phyloP scores from a whole-genome alignment of 768 basidiomycete species.

The Termitomyces sp. region DNA sequence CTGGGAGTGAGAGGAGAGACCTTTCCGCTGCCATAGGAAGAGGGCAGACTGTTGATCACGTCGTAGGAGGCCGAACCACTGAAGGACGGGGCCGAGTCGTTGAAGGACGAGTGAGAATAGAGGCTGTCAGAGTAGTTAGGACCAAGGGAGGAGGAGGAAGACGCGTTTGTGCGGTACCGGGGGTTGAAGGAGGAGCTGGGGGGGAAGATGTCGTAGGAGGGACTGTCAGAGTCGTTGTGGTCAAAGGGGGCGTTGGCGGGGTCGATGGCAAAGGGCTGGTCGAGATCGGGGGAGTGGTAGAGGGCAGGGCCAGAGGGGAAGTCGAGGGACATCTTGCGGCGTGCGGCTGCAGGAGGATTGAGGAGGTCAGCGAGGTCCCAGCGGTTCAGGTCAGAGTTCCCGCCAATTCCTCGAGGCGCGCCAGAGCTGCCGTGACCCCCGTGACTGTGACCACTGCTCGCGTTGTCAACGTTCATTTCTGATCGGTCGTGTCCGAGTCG shows the following conservation, averaged over 20 bases:
- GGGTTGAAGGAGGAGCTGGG: slow-evolving; percentile 45
- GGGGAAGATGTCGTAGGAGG: slow-evolving; percentile 65
- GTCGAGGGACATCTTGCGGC: slow-evolving; percentile 55
- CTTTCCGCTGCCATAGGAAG: slow-evolving; percentile 71
- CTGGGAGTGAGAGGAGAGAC: slow-evolving; percentile 73
- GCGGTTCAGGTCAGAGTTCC: slow-evolving; percentile 33
- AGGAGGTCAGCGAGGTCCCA: slow-evolving; percentile 47
- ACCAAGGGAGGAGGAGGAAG: slow-evolving; percentile 69
- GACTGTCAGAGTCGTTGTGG: slow-evolving; percentile 49
- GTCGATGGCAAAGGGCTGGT: slow-evolving; percentile 49
- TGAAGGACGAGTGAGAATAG: slow-evolving; percentile 59
- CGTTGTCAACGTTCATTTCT: slow-evolving; percentile 38
- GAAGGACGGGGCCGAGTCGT: slow-evolving; percentile 60
- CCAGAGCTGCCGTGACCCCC: slow-evolving; percentile 21
- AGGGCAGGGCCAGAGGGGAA: slow-evolving; percentile 40
- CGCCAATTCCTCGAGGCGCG: slow-evolving; percentile 35
- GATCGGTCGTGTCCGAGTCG: slow-evolving; percentile 57
- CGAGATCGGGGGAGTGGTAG: slow-evolving; percentile 57
- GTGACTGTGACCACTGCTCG: slow-evolving; percentile 22
- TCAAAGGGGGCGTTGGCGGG: slow-evolving; percentile 44
- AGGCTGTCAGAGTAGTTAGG: slow-evolving; percentile 56
- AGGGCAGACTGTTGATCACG: slow-evolving; percentile 59
- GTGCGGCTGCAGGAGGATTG: slow-evolving; percentile 33
- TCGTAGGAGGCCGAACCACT: slow-evolving; percentile 59
- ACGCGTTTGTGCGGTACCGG: slow-evolving; percentile 71